Conservation (phyloP, 768 basidiomycete genomes). For the Mycena rebaudengoi region DNA sequence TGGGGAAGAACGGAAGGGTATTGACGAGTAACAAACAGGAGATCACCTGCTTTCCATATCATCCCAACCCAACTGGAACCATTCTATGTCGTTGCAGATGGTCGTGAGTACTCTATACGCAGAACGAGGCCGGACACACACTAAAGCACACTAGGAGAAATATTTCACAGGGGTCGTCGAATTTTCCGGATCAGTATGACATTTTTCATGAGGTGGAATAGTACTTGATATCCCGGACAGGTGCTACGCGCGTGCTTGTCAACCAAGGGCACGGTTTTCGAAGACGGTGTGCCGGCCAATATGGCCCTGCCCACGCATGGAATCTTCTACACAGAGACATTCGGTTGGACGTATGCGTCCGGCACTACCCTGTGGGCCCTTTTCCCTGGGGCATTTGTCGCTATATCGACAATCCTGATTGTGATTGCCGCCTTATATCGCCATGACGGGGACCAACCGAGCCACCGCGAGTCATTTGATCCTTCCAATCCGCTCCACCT, state of each 20-base stretch:
- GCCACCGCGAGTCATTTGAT: background rate
- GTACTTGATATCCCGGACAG: background rate
- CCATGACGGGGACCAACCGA: background rate
- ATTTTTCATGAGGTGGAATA: background rate
- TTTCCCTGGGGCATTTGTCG: background rate
- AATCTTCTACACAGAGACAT: background rate
- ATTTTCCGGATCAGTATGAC: conserved; percentile 3
- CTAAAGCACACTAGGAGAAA: too few relatives aligned
- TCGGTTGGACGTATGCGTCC: conserved; percentile 3
- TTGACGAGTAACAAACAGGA: too few relatives aligned
- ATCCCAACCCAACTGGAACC: too few relatives aligned
- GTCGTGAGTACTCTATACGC: too few relatives aligned
- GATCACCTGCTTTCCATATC: too few relatives aligned
- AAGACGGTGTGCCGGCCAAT: background rate
- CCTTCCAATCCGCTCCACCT: conserved; percentile 4
- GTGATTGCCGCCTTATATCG: background rate
- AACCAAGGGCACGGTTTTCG: background rate
- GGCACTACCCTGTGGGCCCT: background rate
- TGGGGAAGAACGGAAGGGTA: too few relatives aligned
- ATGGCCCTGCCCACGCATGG: background rate
- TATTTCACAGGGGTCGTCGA: conserved; percentile 1
- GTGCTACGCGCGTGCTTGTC: conserved; percentile 4
- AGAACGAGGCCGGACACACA: too few relatives aligned
- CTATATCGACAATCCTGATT: background rate
- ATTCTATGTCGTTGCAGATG: too few relatives aligned